phyloP scores from a whole-genome alignment of 441 rosid species.

The Theobroma grandiflorum region DNA sequence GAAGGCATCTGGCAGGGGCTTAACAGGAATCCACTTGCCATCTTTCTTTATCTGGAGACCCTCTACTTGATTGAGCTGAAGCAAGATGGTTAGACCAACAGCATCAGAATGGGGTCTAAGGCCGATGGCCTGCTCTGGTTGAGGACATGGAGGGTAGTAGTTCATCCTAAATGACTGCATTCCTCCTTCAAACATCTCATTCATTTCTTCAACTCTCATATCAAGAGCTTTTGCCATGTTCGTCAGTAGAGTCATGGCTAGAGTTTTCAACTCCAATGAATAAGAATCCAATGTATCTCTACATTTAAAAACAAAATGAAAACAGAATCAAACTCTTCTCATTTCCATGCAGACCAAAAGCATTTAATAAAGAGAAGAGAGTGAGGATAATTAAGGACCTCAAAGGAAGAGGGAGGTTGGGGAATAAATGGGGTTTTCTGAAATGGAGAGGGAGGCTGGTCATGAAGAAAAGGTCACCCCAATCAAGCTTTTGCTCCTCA shows the following conservation, averaged over 20 bases:
- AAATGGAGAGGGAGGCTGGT: constrained; percentile 26
- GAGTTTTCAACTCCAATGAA: constrained; percentile 2
- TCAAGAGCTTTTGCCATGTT: constrained; percentile 44
- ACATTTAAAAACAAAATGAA: not conserved
- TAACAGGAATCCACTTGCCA: constrained; percentile 50
- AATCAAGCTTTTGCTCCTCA: constrained; percentile 41
- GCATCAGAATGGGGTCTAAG: constrained; percentile 50
- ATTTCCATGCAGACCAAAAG: not conserved
- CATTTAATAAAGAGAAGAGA: not conserved
- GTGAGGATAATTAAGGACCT: constrained; percentile 1
- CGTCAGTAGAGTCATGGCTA: not conserved
- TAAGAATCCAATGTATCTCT: constrained; percentile 17
- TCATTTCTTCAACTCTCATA: constrained; percentile 43
- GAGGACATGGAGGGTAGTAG: constrained; percentile 59
- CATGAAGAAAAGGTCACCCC: constrained; percentile 35
- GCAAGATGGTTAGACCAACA: constrained; percentile 49
- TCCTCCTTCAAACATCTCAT: constrained; percentile 42
- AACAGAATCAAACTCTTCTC: not conserved
- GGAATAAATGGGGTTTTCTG: constrained; percentile 22
- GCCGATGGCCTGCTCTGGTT: constrained; percentile 47
- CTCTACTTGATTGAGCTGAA: constrained; percentile 52
- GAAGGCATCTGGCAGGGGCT: constrained; percentile 35
- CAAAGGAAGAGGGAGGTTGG: constrained; percentile 16
- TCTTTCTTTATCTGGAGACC: constrained; percentile 58
- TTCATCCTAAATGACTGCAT: constrained; percentile 50